Conservation (phyloP, 495 filamentous ascomycete species). For the Podospora anserina region DNA sequence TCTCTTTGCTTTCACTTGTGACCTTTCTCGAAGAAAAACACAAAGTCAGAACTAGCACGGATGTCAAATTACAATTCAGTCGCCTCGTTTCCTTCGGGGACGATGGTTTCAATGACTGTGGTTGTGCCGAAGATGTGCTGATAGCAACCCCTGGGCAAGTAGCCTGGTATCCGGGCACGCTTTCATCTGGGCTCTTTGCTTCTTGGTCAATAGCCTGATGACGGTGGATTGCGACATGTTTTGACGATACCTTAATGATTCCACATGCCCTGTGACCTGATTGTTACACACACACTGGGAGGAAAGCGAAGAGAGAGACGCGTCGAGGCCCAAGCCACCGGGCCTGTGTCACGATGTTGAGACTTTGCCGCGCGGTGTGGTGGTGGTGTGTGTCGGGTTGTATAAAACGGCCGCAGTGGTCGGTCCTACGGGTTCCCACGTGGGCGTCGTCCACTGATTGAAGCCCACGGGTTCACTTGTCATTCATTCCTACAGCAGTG, state of each 20-base stretch:
- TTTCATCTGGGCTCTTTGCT: conserved; percentile 19
- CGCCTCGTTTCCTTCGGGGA: conserved; percentile 36
- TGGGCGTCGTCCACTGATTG: background rate
- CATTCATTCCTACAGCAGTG: background rate
- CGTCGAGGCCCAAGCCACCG: background rate
- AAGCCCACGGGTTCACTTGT: background rate
- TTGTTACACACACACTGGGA: background rate
- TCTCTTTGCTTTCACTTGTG: background rate
- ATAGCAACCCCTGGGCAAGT: conserved; percentile 42
- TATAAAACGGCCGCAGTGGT: background rate
- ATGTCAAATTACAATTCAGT: conserved; percentile 99
- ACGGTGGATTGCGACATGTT: conserved; percentile 35
- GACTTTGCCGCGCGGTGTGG: background rate
- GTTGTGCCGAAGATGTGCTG: conserved; percentile 86
- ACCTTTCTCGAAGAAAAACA: background rate
- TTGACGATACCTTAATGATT: conserved; percentile 2
- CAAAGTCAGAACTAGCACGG: conserved; percentile 64
- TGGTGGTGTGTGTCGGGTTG: background rate
- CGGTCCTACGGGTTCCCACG: background rate
- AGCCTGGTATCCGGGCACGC: conserved; percentile 42
- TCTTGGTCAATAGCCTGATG: conserved; percentile 20
- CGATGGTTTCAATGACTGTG: conserved; percentile 61
- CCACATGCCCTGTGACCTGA: background rate
- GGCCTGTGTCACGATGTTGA: background rate
- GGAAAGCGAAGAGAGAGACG: background rate